Percentiles rank a stretch among this genome's conserved stretches.
Conservation (phyloP, 768 basidiomycete species). For the Amanita phalloides region DNA sequence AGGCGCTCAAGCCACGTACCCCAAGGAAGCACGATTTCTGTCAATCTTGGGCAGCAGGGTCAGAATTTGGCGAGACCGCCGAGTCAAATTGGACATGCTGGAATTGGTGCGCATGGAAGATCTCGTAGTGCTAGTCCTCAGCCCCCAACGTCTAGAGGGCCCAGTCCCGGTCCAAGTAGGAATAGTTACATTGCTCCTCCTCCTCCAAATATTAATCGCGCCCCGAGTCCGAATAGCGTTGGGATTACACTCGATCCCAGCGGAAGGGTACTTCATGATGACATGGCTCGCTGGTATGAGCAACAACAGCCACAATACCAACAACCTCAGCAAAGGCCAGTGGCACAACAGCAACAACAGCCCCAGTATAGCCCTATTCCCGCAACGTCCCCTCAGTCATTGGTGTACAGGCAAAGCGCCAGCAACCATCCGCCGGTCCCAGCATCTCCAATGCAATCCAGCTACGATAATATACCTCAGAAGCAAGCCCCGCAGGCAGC, state of each 20-base stretch:
- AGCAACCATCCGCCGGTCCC: not conserved
- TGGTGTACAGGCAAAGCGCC: not conserved
- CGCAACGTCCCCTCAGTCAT: not conserved
- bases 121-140: slow-evolving; percentile 54
- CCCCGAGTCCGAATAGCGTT: slow-evolving; percentile 68
- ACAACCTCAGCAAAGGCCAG: not conserved
- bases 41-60: slow-evolving; percentile 14
- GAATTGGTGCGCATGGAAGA: slow-evolving; percentile 72
- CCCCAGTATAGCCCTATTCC: slow-evolving; percentile 4
- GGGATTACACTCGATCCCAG: slow-evolving; percentile 76
- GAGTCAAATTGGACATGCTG: slow-evolving; percentile 62
- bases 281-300: slow-evolving; percentile 55
- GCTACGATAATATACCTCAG: not conserved
- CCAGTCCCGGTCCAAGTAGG: slow-evolving; percentile 39
- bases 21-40: slow-evolving; percentile 15
- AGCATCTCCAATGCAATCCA: not conserved
- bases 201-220: slow-evolving; percentile 27
- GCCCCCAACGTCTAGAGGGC: slow-evolving; percentile 37
- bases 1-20: slow-evolving; percentile 25
- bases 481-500: not conserved
- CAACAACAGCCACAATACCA: slow-evolving; percentile 24
- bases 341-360: slow-evolving; percentile 2
- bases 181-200: slow-evolving; percentile 28
- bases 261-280: slow-evolving; percentile 74
- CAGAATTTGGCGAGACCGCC: slow-evolving; percentile 39